Conservation (phyloP, 192 early-diverging fungal genomes). For the Backusella luteola region DNA sequence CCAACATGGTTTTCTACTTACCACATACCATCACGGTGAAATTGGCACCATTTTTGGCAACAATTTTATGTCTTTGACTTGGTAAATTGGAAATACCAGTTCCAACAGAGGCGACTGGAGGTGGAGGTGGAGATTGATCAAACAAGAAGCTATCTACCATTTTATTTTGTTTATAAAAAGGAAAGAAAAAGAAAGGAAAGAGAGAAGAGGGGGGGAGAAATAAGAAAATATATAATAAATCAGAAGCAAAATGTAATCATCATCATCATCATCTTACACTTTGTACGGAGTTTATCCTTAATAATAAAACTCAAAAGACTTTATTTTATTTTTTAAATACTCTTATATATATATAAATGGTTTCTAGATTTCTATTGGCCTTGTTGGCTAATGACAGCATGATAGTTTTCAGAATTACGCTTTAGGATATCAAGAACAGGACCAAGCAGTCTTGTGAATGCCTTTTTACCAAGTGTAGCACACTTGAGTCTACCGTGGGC, state of each 20-base stretch:
- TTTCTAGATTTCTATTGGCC: constrained; percentile 3
- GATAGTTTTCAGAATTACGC: constrained; percentile 92
- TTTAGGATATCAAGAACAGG: constrained; percentile 96
- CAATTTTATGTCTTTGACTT: constrained; percentile 89
- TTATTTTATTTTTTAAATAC: neutral
- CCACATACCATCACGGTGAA: constrained; percentile 98
- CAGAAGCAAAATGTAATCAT: neutral
- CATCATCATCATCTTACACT: neutral
- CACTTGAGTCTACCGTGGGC: constrained; percentile 91
- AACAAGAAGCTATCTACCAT: neutral
- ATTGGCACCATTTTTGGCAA: constrained; percentile 88
- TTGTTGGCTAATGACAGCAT: constrained; percentile 42
- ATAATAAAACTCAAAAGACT: neutral
- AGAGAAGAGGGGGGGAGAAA: neutral
- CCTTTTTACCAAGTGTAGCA: constrained; percentile 92
- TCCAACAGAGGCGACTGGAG: constrained; percentile 11
- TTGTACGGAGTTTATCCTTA: neutral
- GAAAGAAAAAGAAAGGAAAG: neutral
- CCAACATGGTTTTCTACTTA: constrained; percentile 28
- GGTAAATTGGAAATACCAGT: constrained; percentile 92
- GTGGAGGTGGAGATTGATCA: constrained; percentile 10
- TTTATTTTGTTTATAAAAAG: neutral
- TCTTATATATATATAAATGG: neutral
- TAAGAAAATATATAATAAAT: neutral
- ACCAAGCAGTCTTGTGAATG: constrained; percentile 94